A percentile compares a stretch with the other conserved stretches of the same genome.
phyloP scores from a whole-genome alignment of 192 early-diverging fungal genomes.

The Radiomyces spectabilis region DNA sequence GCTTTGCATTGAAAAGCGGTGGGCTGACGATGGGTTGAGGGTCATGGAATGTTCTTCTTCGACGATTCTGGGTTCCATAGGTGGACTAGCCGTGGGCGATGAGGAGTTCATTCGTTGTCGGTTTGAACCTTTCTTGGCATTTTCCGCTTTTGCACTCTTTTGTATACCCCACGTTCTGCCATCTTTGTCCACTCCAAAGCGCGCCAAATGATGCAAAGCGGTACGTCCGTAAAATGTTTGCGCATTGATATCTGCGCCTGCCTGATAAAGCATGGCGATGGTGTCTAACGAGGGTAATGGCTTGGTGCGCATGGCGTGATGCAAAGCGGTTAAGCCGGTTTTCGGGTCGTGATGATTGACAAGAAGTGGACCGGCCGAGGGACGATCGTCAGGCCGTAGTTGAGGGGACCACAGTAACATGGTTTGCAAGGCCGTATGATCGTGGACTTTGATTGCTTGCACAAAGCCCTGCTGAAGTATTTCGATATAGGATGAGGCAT shows the following conservation, averaged over 20 bases:
- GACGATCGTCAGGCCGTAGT: constrained; percentile 5
- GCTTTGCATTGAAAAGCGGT: not conserved
- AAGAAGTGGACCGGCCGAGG: constrained; percentile 7
- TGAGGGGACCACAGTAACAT: constrained; percentile 34
- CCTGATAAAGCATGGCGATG: constrained; percentile 40
- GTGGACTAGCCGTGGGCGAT: not conserved
- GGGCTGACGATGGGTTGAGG: not conserved
- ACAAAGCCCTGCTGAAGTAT: constrained; percentile 40
- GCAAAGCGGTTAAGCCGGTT: constrained; percentile 52
- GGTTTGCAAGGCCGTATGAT: constrained; percentile 43
- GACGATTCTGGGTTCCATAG: not conserved
- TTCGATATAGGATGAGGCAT: constrained; percentile 18
- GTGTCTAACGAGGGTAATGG: constrained; percentile 48
- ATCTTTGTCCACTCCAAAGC: constrained; percentile 35
- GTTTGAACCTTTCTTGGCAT: not conserved
- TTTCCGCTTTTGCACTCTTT: constrained; percentile 1
- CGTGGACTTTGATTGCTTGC: constrained; percentile 51
- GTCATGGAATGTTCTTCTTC: not conserved
- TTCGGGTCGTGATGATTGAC: constrained; percentile 44
- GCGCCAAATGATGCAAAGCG: constrained; percentile 41
- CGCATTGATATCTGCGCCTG: constrained; percentile 46
- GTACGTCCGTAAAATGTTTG: constrained; percentile 45
- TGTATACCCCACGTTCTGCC: constrained; percentile 25
- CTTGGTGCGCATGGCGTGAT: constrained; percentile 48
- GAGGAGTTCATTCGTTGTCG: not conserved